phyloP scores from a whole-genome alignment of 352 stramenopile species.

The Plasmopara halstedii region DNA sequence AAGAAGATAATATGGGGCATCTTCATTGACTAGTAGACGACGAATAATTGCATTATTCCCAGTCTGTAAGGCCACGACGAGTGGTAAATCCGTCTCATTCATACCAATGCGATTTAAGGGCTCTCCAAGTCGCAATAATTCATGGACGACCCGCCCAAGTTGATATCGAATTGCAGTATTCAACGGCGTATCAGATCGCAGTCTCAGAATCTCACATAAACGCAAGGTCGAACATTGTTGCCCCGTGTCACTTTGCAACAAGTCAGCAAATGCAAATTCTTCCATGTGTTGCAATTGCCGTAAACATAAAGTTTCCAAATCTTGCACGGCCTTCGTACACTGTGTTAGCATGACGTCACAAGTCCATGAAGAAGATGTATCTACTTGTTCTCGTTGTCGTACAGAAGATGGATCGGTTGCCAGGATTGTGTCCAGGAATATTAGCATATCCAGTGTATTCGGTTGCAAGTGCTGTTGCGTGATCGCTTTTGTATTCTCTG shows the following conservation, averaged over 20 bases:
- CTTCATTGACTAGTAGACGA: conserved; percentile 59
- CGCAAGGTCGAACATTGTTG: conserved; percentile 58
- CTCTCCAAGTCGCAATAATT: conserved; percentile 49
- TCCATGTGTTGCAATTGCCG: conserved; percentile 39
- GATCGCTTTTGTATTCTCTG: conserved; percentile 1
- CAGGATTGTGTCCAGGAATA: conserved; percentile 55
- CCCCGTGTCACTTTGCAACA: conserved; percentile 56
- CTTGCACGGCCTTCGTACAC: conserved; percentile 22
- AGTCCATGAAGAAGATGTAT: conserved; percentile 2
- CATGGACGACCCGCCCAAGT: conserved; percentile 69
- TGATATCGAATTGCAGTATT: conserved; percentile 78
- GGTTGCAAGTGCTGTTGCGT: conserved; percentile 10
- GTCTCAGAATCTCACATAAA: conserved; percentile 50
- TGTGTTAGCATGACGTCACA: conserved; percentile 4
- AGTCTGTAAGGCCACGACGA: conserved; percentile 61
- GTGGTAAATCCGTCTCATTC: conserved; percentile 50
- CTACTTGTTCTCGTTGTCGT: conserved; percentile 16
- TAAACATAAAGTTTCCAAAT: conserved; percentile 51
- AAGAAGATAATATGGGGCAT: conserved; percentile 60
- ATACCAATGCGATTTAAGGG: conserved; percentile 35
- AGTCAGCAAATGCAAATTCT: conserved; percentile 41
- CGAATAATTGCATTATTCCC: conserved; percentile 72
- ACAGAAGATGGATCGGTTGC: conserved; percentile 31
- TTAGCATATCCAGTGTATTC: conserved; percentile 36
- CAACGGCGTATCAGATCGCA: conserved; percentile 54